Percentiles rank a stretch among this genome's conserved stretches.
phyloP scores from a whole-genome alignment of 345 rosid species.

The Iberis pinnata region DNA sequence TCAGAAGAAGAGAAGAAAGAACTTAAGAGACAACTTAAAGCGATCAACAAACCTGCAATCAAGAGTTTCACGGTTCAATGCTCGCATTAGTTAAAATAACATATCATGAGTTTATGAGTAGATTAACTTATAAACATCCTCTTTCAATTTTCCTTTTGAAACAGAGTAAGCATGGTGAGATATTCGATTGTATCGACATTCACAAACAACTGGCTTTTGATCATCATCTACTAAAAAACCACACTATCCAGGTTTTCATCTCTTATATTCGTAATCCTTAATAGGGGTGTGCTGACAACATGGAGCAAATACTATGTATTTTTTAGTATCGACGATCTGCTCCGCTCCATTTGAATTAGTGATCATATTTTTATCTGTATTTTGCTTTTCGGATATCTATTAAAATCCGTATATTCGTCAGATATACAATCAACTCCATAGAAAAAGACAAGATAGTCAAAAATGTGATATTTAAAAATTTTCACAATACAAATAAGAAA shows the following conservation, averaged over 20 bases:
- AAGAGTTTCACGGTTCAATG: slow-evolving; percentile 29
- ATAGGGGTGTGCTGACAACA: too few relatives aligned
- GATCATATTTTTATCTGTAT: too few relatives aligned
- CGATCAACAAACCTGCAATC: slow-evolving; percentile 30
- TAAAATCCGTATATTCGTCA: too few relatives aligned
- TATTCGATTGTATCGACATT: slow-evolving; percentile 35
- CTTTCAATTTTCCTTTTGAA: background rate
- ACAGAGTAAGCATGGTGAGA: slow-evolving; percentile 30
- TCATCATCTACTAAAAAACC: slow-evolving; percentile 24
- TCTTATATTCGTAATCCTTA: too few relatives aligned
- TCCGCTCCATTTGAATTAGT: too few relatives aligned
- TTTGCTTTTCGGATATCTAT: too few relatives aligned
- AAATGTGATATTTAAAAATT: too few relatives aligned
- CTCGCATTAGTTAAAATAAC: background rate
- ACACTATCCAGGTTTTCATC: slow-evolving; percentile 31
- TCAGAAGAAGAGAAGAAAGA: slow-evolving; percentile 23
- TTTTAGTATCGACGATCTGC: too few relatives aligned
- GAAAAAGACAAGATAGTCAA: too few relatives aligned
- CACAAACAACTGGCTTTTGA: slow-evolving; percentile 32
- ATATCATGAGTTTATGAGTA: background rate
- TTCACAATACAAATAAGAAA: too few relatives aligned
- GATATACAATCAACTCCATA: too few relatives aligned
- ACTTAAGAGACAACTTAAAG: slow-evolving; percentile 25
- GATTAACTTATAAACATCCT: background rate
- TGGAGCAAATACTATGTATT: too few relatives aligned